Conservation (phyloP, 2,329 filamentous ascomycete genomes). For the Epichloe bromicola region DNA sequence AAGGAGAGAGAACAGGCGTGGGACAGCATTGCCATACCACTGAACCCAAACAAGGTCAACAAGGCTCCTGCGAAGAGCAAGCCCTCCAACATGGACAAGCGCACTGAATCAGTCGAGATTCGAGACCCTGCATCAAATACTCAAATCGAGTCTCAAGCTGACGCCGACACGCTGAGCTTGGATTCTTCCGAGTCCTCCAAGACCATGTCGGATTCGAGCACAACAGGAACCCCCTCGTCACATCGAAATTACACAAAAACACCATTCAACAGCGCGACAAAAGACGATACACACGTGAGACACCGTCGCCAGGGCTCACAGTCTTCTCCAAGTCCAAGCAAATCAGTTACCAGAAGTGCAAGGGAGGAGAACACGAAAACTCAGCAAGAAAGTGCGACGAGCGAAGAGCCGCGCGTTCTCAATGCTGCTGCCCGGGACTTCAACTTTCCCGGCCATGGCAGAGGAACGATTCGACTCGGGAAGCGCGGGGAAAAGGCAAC, state of each 20-base stretch:
- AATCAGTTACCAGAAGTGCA: neutral
- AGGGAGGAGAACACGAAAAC: neutral
- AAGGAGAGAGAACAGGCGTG: conserved; percentile 18
- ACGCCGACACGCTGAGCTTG: neutral
- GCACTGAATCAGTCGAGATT: neutral
- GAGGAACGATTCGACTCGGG: neutral
- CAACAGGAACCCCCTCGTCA: neutral
- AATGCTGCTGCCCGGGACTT: neutral
- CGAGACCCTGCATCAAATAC: neutral
- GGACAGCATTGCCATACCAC: conserved; percentile 22
- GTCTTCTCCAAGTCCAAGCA: neutral
- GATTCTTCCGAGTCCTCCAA: conserved; percentile 1
- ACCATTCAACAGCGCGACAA: neutral
- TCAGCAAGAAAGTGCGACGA: neutral
- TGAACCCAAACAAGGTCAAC: conserved; percentile 11
- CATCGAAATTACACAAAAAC: neutral
- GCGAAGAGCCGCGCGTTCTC: neutral
- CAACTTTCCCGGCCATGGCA: neutral
- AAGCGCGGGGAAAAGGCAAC: neutral
- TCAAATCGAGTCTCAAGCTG: neutral
- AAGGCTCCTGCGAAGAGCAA: neutral
- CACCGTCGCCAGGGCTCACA: neutral
- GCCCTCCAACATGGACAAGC: neutral
- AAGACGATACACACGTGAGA: neutral
- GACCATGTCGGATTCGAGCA: conserved; percentile 1